A percentile compares a stretch with the other conserved stretches of the same genome.
Conservation (phyloP, 495 filamentous ascomycete species). For the Penicillium pancosmium region DNA sequence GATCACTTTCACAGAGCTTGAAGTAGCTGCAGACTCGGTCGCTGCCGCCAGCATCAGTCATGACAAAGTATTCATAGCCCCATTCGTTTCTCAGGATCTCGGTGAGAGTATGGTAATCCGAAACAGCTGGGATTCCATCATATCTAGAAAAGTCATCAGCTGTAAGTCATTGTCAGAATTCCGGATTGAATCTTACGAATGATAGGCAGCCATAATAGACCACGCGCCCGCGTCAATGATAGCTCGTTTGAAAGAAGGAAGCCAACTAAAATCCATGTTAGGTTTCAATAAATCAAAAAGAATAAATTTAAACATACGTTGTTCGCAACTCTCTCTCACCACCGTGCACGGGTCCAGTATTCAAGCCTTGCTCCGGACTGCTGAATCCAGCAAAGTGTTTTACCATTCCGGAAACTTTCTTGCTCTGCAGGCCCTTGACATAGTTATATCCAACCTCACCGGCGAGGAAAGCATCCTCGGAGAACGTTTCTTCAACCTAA, state of each 20-base stretch:
- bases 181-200: constrained; percentile 44
- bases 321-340: constrained; percentile 69
- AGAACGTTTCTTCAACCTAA: constrained; percentile 67
- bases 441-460: constrained; percentile 64
- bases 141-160: constrained; percentile 34
- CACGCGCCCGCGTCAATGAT: constrained; percentile 70
- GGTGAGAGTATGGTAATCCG: constrained; percentile 62
- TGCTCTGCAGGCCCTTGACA: constrained; percentile 62
- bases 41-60: constrained; percentile 63
- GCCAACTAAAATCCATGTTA: constrained; percentile 40
- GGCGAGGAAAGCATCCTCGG: constrained; percentile 65
- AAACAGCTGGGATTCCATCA: constrained; percentile 65
- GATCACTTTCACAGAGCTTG: constrained; percentile 57
- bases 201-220: constrained; percentile 69
- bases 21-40: constrained; percentile 66
- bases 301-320: constrained; percentile 37
- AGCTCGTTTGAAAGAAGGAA: constrained; percentile 65
- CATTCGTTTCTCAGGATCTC: constrained; percentile 69
- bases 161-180: neutral
- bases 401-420: constrained; percentile 65
- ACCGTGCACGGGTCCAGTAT: constrained; percentile 69
- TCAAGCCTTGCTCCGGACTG: constrained; percentile 68
- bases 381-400: constrained; percentile 72
- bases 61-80: constrained; percentile 68
- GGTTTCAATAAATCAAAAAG: neutral